Conservation (phyloP, 176 grass and related monocot species). For the Saccharum spontaneum region DNA sequence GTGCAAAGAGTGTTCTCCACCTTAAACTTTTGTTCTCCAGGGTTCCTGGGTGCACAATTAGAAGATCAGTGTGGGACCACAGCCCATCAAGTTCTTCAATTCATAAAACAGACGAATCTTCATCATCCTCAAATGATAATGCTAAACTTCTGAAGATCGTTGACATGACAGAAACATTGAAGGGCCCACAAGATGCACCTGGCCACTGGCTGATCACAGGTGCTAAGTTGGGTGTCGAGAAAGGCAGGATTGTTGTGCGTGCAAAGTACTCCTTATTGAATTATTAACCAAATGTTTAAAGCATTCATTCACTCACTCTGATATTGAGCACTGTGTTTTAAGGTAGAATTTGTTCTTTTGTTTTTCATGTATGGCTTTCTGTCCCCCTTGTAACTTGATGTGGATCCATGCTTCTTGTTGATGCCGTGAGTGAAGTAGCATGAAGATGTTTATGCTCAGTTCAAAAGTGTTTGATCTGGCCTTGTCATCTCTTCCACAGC, state of each 20-base stretch:
- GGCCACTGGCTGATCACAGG: constrained; percentile 97
- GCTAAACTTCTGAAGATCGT: constrained; percentile 85
- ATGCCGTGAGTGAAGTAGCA: constrained; percentile 35
- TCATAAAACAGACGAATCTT: constrained; percentile 62
- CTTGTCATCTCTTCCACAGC: background rate
- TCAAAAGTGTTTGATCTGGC: constrained; percentile 34
- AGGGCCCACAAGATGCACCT: constrained; percentile 83
- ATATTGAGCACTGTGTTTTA: constrained; percentile 47
- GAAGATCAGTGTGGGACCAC: constrained; percentile 99
- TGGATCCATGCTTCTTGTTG: constrained; percentile 53
- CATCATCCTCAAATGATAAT: constrained; percentile 69
- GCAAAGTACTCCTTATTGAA: constrained; percentile 99
- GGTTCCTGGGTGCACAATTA: constrained; percentile 96
- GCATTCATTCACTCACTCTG: constrained; percentile 61
- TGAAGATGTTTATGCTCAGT: constrained; percentile 33
- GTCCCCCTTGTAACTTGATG: constrained; percentile 44
- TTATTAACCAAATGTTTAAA: constrained; percentile 73
- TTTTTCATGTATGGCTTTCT: constrained; percentile 47
- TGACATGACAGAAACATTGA: constrained; percentile 80
- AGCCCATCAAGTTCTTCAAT: constrained; percentile 49
- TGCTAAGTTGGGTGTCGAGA: constrained; percentile 95
- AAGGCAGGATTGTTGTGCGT: constrained; percentile 81
- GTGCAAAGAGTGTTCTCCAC: constrained; percentile 80
- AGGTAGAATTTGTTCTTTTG: constrained; percentile 59
- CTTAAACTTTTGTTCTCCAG: constrained; percentile 93